These are phyloP conservation scores for Trichomonascaceae sp. DNA, from an alignment of 1,139 yeast genomes.

Conservation along the genomic window DNA sequence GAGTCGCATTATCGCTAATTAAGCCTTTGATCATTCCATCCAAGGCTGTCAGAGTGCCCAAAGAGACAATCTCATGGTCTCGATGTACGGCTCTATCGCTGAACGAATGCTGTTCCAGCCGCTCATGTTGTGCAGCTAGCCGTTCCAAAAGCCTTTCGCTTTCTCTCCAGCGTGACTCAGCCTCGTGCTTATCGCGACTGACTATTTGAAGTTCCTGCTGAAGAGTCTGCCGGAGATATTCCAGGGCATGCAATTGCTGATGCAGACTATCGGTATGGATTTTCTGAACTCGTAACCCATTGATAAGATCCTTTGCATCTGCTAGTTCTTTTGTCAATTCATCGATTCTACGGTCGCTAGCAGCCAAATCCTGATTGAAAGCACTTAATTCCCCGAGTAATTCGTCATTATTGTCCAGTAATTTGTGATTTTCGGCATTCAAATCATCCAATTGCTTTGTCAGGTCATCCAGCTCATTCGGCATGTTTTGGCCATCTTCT, in stretches of 20 bases:
- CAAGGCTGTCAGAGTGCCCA: conserved; percentile 1
- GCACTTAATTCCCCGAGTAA: conserved; percentile 18
- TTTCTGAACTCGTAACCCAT: conserved; percentile 16
- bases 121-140: conserved; percentile 21
- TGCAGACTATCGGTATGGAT: conserved; percentile 18
- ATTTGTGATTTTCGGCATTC: conserved; percentile 13
- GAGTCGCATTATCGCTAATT: conserved; percentile 11
- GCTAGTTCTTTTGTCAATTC: conserved; percentile 15
- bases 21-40: conserved; percentile 11
- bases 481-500: conserved; percentile 16
- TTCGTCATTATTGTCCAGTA: conserved; percentile 18
- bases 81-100: conserved; percentile 1
- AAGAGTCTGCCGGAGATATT: conserved; percentile 19
- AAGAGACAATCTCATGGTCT: background rate
- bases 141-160: conserved; percentile 22
- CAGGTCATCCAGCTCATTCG: conserved; percentile 15
- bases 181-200: conserved; percentile 17
- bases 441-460: conserved; percentile 15
- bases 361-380: conserved; percentile 16
- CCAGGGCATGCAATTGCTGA: conserved; percentile 20
- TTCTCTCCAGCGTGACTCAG: conserved; percentile 20
- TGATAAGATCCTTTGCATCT: conserved; percentile 15
- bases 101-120: conserved; percentile 14
- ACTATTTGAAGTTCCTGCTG: conserved; percentile 17
- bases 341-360: conserved; percentile 17